Base-by-base conservation (phyloP, 2,329 filamentous ascomycete genomes). In the Conoideocrella luteorostrata region DNA sequence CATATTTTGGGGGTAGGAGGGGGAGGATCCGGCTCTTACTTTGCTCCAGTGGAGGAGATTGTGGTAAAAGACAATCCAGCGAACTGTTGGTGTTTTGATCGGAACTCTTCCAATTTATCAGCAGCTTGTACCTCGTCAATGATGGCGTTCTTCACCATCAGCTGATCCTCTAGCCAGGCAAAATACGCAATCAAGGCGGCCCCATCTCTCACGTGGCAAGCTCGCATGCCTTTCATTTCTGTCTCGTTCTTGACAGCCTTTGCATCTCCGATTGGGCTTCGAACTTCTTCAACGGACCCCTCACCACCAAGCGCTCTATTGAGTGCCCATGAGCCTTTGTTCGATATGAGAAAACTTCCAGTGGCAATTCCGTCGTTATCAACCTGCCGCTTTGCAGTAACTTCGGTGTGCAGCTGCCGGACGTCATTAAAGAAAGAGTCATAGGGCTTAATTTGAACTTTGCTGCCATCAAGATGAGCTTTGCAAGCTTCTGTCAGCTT, bases 231-330 rank as follows among this genome's bases (percentile, higher is more conserved):
- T 55, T 88, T 80, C 35, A 96, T 70, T 62, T 98, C 93, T 0
- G 78, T 82, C 44, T 88, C 80, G 55, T 96, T 98, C 69, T 98
- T 98, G 61, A 97, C 73, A 7, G 93, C 89, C 69, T 98, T 98
- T 28, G 89, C 80, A 64, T 96, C 90, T 4, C 82, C 83, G 46
- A 98, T 78, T 1, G 89, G 90, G 56, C 90, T 96, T 52, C 91
- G 77, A 17, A 86, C 71, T 58, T 96, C 90, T 43, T 96, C 89
- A 2, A 95, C 88, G 47, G 83, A 80, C 7, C 85, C 78, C 37
- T 93, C 86, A 7, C 90, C 93, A 21, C 93, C 93, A 2, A 98
- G 72, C 24, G 87, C 85, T 42, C 88, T 75, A 58, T 86, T 90
- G 13, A 98, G 69, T 3, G 93, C 93, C 93, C 93, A 98, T 1